phyloP scores from a whole-genome alignment of 306 rosid genomes.

The Dryas octopetala region DNA sequence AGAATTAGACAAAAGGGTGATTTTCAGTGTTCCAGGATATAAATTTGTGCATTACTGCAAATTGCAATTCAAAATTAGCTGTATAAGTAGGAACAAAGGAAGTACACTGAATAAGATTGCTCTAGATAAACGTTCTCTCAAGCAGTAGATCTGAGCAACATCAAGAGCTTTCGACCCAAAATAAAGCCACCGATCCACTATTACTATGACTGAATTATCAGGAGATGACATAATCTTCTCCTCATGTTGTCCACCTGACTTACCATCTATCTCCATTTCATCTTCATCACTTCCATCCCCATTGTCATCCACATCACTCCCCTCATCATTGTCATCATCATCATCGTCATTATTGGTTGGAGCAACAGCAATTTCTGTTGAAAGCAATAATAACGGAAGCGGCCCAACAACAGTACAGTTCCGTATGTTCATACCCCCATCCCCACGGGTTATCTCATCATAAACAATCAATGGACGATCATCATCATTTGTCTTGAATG shows the following conservation, averaged over 20 bases:
- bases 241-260: constrained; percentile 39
- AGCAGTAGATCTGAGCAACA: constrained; percentile 86
- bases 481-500: constrained; percentile 16
- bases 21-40: neutral
- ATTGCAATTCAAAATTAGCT: constrained; percentile 2
- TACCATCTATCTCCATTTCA: constrained; percentile 47
- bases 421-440: constrained; percentile 57
- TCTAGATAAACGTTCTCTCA: constrained; percentile 81
- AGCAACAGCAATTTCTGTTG: constrained; percentile 87
- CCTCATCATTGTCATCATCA: constrained; percentile 9
- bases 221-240: constrained; percentile 77
- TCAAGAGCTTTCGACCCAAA: constrained; percentile 76
- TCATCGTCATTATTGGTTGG: constrained; percentile 33
- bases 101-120: constrained; percentile 73
- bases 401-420: constrained; percentile 70
- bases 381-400: constrained; percentile 71
- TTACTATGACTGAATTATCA: constrained; percentile 56
- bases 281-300: constrained; percentile 51
- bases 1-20: constrained; percentile 19
- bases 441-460: constrained; percentile 79
- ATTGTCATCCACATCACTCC: neutral
- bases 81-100: neutral
- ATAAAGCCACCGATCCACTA: constrained; percentile 81
- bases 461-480: constrained; percentile 49
- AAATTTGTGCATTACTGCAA: neutral